Evolutionary conservation across 106 monocot genomes (phyloP).

Genomic region (Dendrobium officinale): DNA sequence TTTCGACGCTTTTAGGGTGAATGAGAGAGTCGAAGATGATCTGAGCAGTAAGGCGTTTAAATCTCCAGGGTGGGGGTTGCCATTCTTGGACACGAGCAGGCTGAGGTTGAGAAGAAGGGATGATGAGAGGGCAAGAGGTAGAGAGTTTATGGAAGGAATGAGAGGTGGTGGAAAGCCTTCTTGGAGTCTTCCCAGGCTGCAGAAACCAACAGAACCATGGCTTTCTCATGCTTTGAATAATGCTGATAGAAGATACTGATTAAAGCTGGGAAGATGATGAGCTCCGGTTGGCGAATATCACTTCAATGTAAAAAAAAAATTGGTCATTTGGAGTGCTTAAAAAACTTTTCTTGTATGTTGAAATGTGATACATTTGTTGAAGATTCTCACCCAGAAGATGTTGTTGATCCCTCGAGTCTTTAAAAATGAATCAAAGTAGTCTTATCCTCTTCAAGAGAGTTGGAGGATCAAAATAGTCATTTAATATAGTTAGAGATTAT

Average conservation of each 20-base stretch:
- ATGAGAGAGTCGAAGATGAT: neutral
- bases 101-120: slow-evolving; percentile 3
- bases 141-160: neutral
- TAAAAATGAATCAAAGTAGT: no score
- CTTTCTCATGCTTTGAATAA: slow-evolving; percentile 28
- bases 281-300: no score
- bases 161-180: neutral
- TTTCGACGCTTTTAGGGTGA: neutral
- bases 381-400: no score
- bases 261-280: no score
- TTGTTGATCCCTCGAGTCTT: no score
- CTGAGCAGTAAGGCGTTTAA: slow-evolving; percentile 20
- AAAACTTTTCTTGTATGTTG: no score
- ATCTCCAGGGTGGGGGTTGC: slow-evolving; percentile 36
- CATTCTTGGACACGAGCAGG: slow-evolving; percentile 32
- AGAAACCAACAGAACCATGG: slow-evolving; percentile 42
- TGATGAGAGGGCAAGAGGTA: slow-evolving; percentile 6
- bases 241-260: slow-evolving; percentile 16
- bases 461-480: no score
- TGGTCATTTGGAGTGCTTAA: no score
- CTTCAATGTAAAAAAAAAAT: no score
- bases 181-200: slow-evolving; percentile 27
- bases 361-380: no score
- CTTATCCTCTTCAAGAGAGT: no score
- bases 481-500: no score